Evolutionary conservation across 2,329 filamentous ascomycete genomes (phyloP), one percentile per base, ranked within the genome.

Genomic region (Epichloe brachyelytri): DNA sequence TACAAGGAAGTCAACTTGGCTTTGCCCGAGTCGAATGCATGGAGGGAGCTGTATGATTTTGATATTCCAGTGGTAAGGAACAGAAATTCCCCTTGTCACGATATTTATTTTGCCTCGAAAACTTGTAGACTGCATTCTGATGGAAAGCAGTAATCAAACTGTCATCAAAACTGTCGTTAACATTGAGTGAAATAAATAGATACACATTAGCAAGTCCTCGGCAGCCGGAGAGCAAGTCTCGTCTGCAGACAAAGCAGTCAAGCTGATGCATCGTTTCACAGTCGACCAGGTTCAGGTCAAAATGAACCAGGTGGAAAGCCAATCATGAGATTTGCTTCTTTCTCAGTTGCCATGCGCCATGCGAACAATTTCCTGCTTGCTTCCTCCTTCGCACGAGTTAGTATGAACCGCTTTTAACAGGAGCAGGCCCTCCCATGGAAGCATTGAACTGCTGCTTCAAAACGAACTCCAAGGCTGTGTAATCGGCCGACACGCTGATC

Each of bases 221-320:
- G 65, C 72, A 1, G 69, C 70, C 11, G 71, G 74, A 48, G 79
- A 79, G 56, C 66, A 75, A 22, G 73, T 79, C 3, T 68, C 71
- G 51, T 76, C 74, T 3, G 77, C 77, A 1, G 74, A 75, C 5
- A 71, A 79, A 54, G 81, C 83, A 1, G 67, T 77, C 51, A 89
- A 88, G 64, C 70, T 90, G 46, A 90, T 90, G 85, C 86, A 90
- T 64, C 76, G 83, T 17, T 87, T 90, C 65, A 83, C 78, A 0
- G 69, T 76, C 26, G 77, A 80, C 4, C 77, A 89, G 53, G 78
- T 91, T 2, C 71, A 79, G 54, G 73, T 71, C 17, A 78, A 82
- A 63, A 88, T 90, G 83, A 79, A 88, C 59, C 67, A 74, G 38
- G 76, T 75, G 12, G 74, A 77, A 56, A 54, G 57, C 2, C 26